Percentiles rank a stretch among this genome's conserved stretches.
Conservation (phyloP, 2,329 filamentous ascomycete genomes). For the Phyllosticta capitalensis region DNA sequence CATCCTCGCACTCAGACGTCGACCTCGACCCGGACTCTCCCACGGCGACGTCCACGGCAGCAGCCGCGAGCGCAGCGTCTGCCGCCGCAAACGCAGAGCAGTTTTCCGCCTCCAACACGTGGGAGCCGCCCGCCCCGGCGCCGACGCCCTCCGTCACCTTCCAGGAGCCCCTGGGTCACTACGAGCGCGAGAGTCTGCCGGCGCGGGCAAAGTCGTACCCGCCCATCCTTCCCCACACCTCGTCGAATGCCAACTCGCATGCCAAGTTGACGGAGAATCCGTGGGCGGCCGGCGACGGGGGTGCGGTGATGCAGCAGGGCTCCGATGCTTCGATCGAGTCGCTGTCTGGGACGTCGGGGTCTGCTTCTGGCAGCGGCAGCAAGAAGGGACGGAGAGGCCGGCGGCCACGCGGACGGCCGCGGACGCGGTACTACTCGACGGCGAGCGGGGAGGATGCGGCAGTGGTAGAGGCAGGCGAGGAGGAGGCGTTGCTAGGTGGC, state of each 20-base stretch:
- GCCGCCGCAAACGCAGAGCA: neutral
- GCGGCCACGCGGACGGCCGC: neutral
- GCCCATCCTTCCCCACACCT: neutral
- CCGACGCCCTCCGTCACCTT: neutral
- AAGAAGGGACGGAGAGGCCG: neutral
- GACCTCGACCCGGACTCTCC: neutral
- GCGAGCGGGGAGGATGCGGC: neutral
- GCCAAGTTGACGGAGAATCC: neutral
- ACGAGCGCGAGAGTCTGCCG: neutral
- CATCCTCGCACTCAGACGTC: neutral
- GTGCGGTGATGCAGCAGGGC: neutral
- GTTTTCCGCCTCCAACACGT: neutral
- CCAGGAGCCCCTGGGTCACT: neutral
- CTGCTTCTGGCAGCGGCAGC: neutral
- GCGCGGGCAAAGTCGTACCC: neutral
- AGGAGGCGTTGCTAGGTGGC: neutral
- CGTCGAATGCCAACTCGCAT: neutral
- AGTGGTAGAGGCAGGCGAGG: neutral
- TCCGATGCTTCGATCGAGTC: neutral
- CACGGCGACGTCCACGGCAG: neutral
- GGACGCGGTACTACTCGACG: neutral
- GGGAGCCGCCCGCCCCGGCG: neutral
- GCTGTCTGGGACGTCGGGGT: neutral
- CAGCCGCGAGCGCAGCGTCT: neutral
- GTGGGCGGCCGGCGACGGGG: neutral